Evolutionary conservation across 345 rosid genomes (phyloP).

Genomic region (Carallia pectinifolia): DNA sequence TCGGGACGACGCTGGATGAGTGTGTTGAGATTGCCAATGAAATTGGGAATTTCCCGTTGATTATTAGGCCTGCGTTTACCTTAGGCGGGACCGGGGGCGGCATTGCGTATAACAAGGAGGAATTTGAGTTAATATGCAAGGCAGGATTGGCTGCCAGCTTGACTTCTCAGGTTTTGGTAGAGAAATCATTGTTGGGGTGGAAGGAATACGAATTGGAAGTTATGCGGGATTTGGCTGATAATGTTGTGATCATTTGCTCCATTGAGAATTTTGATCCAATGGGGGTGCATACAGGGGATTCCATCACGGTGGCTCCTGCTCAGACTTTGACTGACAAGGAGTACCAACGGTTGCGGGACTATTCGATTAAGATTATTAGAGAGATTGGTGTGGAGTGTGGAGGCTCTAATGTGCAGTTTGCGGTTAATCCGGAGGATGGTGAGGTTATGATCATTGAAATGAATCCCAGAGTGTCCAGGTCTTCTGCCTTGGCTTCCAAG

Average conservation of each 20-base stretch:
- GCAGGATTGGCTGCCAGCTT: constrained; percentile 85
- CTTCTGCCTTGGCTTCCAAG: constrained; percentile 96
- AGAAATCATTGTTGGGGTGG: constrained; percentile 95
- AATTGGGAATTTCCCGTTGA: constrained; percentile 93
- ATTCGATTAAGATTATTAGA: constrained; percentile 77
- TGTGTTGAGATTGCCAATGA: constrained; percentile 64
- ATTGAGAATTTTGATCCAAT: constrained; percentile 97
- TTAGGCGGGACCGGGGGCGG: constrained; percentile 98
- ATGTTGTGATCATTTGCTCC: constrained; percentile 93
- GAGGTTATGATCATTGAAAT: constrained; percentile 98
- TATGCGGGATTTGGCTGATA: constrained; percentile 96
- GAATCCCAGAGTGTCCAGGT: constrained; percentile 97
- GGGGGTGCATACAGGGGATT: constrained; percentile 99
- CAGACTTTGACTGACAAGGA: constrained; percentile 95
- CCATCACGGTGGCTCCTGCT: constrained; percentile 97
- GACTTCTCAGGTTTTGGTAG: constrained; percentile 86
- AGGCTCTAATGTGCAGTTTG: constrained; percentile 97
- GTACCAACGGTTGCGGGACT: constrained; percentile 90
- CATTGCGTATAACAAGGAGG: constrained; percentile 90
- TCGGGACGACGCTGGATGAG: constrained; percentile 77
- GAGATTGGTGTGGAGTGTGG: constrained; percentile 99
- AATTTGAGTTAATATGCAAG: constrained; percentile 81
- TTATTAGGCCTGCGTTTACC: constrained; percentile 93
- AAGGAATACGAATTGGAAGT: constrained; percentile 98
- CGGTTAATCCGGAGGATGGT: constrained; percentile 90